Conservation (phyloP, 2,329 filamentous ascomycete genomes). For the Colletotrichum musicola region DNA sequence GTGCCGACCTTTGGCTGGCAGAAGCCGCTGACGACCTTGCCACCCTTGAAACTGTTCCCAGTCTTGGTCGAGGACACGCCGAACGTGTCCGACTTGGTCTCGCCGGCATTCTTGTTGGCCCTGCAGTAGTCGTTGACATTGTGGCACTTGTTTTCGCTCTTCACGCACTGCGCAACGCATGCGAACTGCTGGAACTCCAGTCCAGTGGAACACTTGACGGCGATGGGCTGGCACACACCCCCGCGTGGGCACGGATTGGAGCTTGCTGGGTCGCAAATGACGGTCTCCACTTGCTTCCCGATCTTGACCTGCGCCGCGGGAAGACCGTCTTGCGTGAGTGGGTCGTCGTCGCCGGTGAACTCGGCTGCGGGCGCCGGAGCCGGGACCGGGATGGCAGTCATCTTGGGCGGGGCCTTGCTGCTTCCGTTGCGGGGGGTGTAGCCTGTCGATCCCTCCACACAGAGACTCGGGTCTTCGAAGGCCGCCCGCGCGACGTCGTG, state of each 20-base stretch:
- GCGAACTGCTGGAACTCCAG: not conserved
- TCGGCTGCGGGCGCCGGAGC: not conserved
- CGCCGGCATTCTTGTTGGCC: not conserved
- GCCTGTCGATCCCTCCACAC: constrained; percentile 27
- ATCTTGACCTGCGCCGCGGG: not conserved
- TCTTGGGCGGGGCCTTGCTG: constrained; percentile 10
- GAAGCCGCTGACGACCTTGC: not conserved
- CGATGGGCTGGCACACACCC: not conserved
- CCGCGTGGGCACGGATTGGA: not conserved
- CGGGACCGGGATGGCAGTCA: not conserved
- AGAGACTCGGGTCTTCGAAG: constrained; percentile 13
- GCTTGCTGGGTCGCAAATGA: not conserved
- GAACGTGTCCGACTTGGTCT: not conserved
- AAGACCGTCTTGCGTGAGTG: constrained; percentile 1
- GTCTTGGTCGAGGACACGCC: not conserved
- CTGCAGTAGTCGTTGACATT: not conserved
- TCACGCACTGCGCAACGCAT: not conserved
- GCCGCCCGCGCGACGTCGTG: constrained; percentile 50
- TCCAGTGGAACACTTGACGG: not conserved
- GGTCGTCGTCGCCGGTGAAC: constrained; percentile 4
- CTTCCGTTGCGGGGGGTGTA: constrained; percentile 6
- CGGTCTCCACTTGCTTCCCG: not conserved
- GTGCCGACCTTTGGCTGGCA: constrained; percentile 6
- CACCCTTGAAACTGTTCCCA: not conserved
- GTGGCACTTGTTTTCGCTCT: not conserved